Percentiles rank a stretch among this genome's conserved stretches.
Conservation (phyloP, 2,329 filamentous ascomycete genomes). For the Trichoderma arundinaceum region DNA sequence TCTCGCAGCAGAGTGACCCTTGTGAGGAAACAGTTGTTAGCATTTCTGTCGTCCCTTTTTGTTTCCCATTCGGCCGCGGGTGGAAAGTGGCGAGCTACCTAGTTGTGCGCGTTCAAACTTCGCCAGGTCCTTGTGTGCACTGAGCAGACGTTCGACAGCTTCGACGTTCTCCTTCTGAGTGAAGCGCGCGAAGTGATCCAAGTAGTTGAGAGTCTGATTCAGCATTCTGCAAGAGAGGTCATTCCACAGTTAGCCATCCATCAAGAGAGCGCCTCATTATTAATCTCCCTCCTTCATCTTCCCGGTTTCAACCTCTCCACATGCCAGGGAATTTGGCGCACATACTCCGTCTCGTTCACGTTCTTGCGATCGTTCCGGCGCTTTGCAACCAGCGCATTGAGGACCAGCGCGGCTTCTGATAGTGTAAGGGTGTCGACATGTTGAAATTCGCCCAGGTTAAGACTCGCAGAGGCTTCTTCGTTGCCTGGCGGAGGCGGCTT, state of each 20-base stretch:
- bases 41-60: neutral
- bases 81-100: constrained; percentile 57
- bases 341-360: constrained; percentile 82
- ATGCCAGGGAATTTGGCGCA: constrained; percentile 31
- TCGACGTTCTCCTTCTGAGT: constrained; percentile 94
- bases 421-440: constrained; percentile 89
- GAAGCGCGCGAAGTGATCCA: constrained; percentile 94
- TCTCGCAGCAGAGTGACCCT: constrained; percentile 92
- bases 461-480: constrained; percentile 81
- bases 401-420: constrained; percentile 88
- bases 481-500: constrained; percentile 76
- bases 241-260: neutral
- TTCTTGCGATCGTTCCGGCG: constrained; percentile 80
- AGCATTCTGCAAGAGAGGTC: constrained; percentile 63
- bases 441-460: constrained; percentile 92
- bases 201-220: constrained; percentile 86
- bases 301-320: neutral
- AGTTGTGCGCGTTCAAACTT: constrained; percentile 94
- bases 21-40: constrained; percentile 18
- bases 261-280: neutral
- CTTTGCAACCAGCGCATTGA: constrained; percentile 86
- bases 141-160: constrained; percentile 87
- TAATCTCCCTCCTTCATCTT: neutral
- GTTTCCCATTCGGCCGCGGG: neutral
- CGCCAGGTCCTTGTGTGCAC: constrained; percentile 77